phyloP scores from a whole-genome alignment of 345 rosid genomes.

The Rhizophora mangle region DNA sequence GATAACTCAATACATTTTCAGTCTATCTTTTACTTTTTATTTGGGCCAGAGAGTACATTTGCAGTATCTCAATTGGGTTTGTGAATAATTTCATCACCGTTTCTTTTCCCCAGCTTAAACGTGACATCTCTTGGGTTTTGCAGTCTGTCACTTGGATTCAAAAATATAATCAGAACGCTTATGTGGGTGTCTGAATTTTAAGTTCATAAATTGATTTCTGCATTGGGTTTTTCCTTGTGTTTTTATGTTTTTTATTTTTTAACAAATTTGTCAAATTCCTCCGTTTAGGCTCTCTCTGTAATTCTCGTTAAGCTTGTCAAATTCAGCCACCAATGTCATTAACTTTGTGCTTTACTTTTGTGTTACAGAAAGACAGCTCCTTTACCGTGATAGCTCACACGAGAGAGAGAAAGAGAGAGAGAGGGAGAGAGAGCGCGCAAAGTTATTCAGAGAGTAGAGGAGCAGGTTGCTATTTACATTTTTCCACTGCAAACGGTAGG shows the following conservation, averaged over 20 bases:
- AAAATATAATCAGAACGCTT: no score
- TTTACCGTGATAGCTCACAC: slow-evolving; percentile 1
- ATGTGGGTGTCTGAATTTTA: no score
- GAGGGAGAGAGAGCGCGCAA: background rate
- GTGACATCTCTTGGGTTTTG: no score
- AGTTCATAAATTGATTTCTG: no score
- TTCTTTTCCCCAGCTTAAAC: no score
- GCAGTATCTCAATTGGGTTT: no score
- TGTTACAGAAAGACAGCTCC: slow-evolving; percentile 18
- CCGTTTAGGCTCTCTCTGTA: background rate
- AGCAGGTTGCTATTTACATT: slow-evolving; percentile 4
- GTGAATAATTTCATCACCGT: no score
- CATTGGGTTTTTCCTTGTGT: background rate
- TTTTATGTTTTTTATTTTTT: background rate
- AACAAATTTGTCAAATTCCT: background rate
- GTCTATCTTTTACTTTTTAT: no score
- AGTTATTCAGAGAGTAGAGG: background rate
- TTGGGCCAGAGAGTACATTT: no score
- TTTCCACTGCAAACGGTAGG: slow-evolving; percentile 17
- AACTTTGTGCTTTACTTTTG: background rate
- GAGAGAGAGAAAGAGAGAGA: background rate
- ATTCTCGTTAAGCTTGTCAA: slow-evolving; percentile 7
- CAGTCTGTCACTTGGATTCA: no score
- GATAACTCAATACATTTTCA: background rate
- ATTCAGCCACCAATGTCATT: background rate